These are phyloP conservation scores for Cyclospora cayetanensis DNA, from an alignment of 169 alveolate species.

Conservation along the genomic window DNA sequence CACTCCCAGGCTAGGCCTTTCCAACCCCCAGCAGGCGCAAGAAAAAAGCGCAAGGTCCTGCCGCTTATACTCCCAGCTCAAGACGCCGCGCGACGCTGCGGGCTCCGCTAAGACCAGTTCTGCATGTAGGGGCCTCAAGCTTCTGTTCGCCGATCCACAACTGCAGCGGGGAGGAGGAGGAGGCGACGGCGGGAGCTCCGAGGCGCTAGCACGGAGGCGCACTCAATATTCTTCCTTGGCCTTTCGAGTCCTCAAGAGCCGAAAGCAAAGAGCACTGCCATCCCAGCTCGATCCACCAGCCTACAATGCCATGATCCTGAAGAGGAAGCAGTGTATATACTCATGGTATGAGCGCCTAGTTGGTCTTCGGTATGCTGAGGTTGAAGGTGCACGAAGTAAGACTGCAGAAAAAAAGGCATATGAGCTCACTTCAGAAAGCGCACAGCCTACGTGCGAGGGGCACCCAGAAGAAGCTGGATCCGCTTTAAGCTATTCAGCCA, in stretches of 20 bases:
- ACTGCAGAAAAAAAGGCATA: background rate
- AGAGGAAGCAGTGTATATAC: slow-evolving; percentile 4
- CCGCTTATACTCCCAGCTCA: background rate
- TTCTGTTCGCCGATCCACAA: slow-evolving; percentile 25
- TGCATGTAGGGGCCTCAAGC: background rate
- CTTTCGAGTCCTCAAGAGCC: background rate
- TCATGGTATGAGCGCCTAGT: slow-evolving; percentile 35
- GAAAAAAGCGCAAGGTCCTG: background rate
- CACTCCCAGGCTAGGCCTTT: background rate
- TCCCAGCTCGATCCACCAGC: background rate
- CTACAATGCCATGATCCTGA: slow-evolving; percentile 3
- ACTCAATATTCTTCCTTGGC: no score
- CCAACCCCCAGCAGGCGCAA: background rate
- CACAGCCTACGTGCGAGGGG: background rate
- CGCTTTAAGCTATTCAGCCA: background rate
- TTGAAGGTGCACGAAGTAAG: background rate
- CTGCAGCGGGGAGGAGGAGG: background rate
- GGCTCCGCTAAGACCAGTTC: background rate
- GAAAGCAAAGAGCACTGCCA: background rate
- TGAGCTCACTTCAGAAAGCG: background rate
- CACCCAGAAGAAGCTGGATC: background rate
- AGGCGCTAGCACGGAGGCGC: no score
- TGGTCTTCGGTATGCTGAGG: slow-evolving; percentile 3
- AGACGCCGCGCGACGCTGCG: background rate
- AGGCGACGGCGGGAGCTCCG: no score